Evolutionary conservation across 2,329 filamentous ascomycete genomes (phyloP), one percentile per base, ranked within the genome.

Genomic region (Cladosporium sp.): DNA sequence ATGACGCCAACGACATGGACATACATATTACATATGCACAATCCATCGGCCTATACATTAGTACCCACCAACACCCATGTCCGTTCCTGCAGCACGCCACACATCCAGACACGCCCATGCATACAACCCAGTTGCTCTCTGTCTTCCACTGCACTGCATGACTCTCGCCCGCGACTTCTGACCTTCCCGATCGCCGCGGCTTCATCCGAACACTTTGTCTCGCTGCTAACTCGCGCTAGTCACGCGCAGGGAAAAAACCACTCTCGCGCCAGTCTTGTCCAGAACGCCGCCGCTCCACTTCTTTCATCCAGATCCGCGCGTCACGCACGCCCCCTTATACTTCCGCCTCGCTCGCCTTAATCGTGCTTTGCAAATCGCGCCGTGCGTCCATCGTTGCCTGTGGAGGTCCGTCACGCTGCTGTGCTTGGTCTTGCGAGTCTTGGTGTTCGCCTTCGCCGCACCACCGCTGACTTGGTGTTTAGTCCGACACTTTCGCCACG

Each of bases 221-320:
- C 30, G 48, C 28, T 54, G 51, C 51, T 54, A 54, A 30, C 51
- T n/a, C 25, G 28, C 39, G 26, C 60, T 56, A 56, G 60, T 63
- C 60, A 63, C 49, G 60, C 60, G 60, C 60, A 63, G 60, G 60
- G 60, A 48, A 63, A 36, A 63, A 56, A 46, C n/a, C 39, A 46
- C 39, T 21, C 39, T 46, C 39, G 39, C 49, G 26, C 60, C 54
- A 46, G 49, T 39, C 49, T 54, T 28, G 60, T 63, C 60, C 48
- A 63, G 60, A 63, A 63, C 60, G 49, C 34, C 49, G 13, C 60
- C 25, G 23, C 11, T 53, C 60, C 60, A 63, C 60, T 54, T 62
- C 32, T 32, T 53, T n/a, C 7, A 18, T 16, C 36, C 58, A 34
- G 58, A 25, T 46, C 49, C 49, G 49, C 28, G 60, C 48, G 60